phyloP scores from a whole-genome alignment of 75 land plant genomes.

The Selaginella tamariscina region DNA sequence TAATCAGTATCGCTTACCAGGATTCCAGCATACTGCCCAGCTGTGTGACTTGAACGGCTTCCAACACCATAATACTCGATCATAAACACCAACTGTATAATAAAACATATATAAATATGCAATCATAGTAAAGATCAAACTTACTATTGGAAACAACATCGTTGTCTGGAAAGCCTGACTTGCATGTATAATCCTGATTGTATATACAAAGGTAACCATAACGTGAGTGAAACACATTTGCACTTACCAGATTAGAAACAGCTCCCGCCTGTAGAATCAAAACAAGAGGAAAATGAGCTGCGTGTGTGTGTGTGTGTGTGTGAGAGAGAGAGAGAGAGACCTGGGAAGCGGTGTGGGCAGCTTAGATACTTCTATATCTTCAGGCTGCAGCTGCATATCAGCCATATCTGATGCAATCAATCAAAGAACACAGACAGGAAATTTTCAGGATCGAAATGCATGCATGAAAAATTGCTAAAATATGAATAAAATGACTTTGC shows the following conservation, averaged over 20 bases:
- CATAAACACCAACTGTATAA: constrained; percentile 26
- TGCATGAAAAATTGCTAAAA: too few species aligned
- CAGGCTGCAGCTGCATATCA: too few species aligned
- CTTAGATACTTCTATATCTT: too few species aligned
- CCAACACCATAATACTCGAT: constrained; percentile 21
- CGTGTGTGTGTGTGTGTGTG: too few species aligned
- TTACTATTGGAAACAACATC: constrained; percentile 28
- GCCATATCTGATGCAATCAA: too few species aligned
- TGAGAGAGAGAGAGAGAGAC: neutral
- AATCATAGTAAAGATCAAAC: neutral
- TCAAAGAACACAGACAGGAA: too few species aligned
- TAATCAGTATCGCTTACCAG: constrained; percentile 15
- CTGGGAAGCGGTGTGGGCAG: neutral
- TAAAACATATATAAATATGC: neutral
- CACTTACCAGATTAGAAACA: neutral
- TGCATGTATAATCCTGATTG: constrained; percentile 23
- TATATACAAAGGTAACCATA: neutral
- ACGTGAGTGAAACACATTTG: neutral
- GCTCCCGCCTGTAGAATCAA: neutral
- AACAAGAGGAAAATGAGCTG: too few species aligned
- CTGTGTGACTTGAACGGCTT: constrained; percentile 8
- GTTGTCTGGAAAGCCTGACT: constrained; percentile 30
- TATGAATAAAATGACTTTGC: too few species aligned
- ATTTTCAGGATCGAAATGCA: too few species aligned
- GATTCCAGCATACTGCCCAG: constrained; percentile 23